Conservation (phyloP, 129 eudicot species). For the Centaurea solstitialis region DNA sequence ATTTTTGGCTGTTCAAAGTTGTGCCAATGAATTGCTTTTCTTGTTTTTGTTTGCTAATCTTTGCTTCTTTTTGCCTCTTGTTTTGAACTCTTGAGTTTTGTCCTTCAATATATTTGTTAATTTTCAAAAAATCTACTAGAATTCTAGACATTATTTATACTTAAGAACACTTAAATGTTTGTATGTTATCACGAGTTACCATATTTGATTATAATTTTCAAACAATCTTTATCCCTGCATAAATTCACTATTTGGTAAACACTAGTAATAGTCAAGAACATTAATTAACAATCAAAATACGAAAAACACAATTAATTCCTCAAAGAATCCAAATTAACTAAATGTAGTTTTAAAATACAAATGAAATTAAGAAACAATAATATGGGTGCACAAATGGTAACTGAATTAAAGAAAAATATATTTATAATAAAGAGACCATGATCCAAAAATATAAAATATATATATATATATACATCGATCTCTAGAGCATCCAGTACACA, state of each 20-base stretch:
- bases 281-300: neutral
- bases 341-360: slow-evolving; percentile 23
- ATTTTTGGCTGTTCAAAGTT: too few relatives aligned
- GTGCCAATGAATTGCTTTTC: too few relatives aligned
- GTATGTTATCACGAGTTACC: too few relatives aligned
- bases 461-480: neutral
- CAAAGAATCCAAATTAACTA: slow-evolving; percentile 13
- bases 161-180: too few relatives aligned
- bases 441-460: neutral
- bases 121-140: too few relatives aligned
- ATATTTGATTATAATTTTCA: neutral
- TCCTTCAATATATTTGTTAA: too few relatives aligned
- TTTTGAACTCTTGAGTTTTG: too few relatives aligned
- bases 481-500: slow-evolving; percentile 21
- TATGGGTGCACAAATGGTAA: slow-evolving; percentile 18
- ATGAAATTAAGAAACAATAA: slow-evolving; percentile 1
- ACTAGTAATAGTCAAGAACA: too few relatives aligned
- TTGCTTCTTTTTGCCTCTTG: too few relatives aligned
- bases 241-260: neutral
- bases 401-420: neutral
- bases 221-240: neutral
- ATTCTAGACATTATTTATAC: too few relatives aligned
- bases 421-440: neutral
- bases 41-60: too few relatives aligned
- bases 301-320: neutral